Evolutionary conservation across 208 protist genomes (phyloP).

Genomic region (Trypanosoma melophagium): DNA sequence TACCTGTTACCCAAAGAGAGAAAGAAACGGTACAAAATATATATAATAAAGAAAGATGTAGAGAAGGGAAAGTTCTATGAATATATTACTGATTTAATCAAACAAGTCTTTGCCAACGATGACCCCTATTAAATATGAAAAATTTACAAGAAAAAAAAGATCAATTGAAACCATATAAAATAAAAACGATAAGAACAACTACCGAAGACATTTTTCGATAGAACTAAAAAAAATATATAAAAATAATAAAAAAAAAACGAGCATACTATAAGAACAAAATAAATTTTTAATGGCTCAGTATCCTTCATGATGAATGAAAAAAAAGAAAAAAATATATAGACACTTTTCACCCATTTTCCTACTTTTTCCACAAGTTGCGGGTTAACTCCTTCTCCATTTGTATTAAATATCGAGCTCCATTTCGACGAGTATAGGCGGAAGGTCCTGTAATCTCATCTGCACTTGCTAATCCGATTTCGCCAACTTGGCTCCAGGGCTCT

Average conservation of each 20-base stretch:
- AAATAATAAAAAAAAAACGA: too few relatives aligned
- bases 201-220: too few relatives aligned
- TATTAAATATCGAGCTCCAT: not conserved
- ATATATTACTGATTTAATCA: not conserved
- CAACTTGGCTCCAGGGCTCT: constrained; percentile 2
- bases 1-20: not conserved
- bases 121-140: too few relatives aligned
- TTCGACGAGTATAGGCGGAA: constrained; percentile 6
- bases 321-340: too few relatives aligned
- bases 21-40: not conserved
- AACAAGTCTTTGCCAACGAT: too few relatives aligned
- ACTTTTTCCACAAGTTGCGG: not conserved
- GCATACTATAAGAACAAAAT: too few relatives aligned
- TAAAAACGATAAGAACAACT: too few relatives aligned
- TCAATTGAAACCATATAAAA: too few relatives aligned
- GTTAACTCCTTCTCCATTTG: constrained; percentile 5
- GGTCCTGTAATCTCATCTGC: constrained; percentile 1
- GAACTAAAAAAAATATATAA: too few relatives aligned
- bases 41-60: not conserved
- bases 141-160: too few relatives aligned
- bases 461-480: not conserved
- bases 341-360: not conserved
- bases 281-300: too few relatives aligned
- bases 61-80: not conserved
- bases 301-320: too few relatives aligned